Conservation (phyloP, 2,329 filamentous ascomycete genomes). For the Atkinsonella texensis region DNA sequence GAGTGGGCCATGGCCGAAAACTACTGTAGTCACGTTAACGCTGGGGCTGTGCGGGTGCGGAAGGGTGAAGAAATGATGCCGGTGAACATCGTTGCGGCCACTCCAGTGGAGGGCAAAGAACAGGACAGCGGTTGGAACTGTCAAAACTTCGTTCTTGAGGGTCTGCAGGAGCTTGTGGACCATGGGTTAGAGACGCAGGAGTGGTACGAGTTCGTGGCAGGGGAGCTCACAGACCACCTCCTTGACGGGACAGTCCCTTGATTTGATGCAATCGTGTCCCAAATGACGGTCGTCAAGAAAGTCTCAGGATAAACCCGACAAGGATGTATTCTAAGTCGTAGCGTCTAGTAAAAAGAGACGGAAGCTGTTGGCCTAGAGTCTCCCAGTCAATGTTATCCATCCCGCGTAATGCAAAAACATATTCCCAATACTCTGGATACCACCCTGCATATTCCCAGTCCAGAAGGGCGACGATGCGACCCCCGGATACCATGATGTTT, state of each 20-base stretch:
- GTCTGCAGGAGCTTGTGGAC: not conserved
- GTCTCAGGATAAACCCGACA: not conserved
- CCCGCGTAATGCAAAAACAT: slow-evolving; percentile 6
- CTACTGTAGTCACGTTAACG: not conserved
- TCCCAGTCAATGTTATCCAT: slow-evolving; percentile 10
- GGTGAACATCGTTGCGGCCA: not conserved
- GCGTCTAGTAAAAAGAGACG: not conserved
- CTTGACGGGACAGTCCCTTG: too few relatives aligned
- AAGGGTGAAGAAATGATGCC: not conserved
- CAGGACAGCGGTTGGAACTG: not conserved
- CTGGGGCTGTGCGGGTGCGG: not conserved
- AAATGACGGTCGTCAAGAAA: not conserved
- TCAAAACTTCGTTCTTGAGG: not conserved
- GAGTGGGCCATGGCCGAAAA: not conserved
- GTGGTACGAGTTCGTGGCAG: too few relatives aligned
- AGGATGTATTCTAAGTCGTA: not conserved
- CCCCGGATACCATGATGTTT: slow-evolving; percentile 10
- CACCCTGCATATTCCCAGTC: slow-evolving; percentile 9
- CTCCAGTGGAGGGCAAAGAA: not conserved
- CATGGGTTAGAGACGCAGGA: not conserved
- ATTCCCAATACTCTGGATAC: slow-evolving; percentile 10
- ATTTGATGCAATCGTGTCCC: too few relatives aligned
- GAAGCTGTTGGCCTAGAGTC: slow-evolving; percentile 4
- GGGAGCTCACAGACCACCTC: too few relatives aligned
- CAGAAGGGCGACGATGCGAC: slow-evolving; percentile 3